Conservation (phyloP, 2,329 filamentous ascomycete species). For the Colletotrichum tabaci region DNA sequence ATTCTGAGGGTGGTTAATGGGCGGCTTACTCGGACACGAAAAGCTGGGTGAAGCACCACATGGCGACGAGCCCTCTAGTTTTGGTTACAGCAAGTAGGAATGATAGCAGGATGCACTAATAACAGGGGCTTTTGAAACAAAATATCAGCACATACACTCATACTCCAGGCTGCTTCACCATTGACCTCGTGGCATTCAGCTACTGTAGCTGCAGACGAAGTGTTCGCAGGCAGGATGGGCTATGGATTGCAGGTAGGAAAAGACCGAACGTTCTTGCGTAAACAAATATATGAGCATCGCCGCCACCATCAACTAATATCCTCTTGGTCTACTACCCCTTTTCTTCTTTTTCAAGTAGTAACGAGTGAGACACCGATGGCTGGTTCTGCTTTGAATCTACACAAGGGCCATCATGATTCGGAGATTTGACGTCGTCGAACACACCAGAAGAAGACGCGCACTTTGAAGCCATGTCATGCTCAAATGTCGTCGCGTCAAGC, state of each 20-base stretch:
- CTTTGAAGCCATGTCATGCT: background rate
- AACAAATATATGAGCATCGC: background rate
- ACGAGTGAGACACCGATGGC: background rate
- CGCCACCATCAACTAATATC: background rate
- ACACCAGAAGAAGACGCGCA: background rate
- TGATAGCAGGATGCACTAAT: background rate
- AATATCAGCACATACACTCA: background rate
- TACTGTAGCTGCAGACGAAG: background rate
- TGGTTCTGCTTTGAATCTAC: background rate
- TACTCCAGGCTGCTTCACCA: no score
- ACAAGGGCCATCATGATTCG: background rate
- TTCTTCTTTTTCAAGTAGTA: no score
- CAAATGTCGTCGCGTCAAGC: background rate
- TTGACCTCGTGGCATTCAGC: background rate
- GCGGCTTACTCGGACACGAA: background rate
- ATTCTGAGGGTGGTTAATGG: background rate
- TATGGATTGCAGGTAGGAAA: background rate
- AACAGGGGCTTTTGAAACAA: no score
- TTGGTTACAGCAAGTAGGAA: background rate
- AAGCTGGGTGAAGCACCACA: no score
- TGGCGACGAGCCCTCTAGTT: background rate
- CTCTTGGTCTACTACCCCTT: no score
- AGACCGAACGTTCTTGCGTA: no score
- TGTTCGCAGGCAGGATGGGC: background rate
- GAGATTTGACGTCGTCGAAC: background rate